Base-by-base conservation (phyloP, 805 yeast genomes). In the Pichia heedii region DNA sequence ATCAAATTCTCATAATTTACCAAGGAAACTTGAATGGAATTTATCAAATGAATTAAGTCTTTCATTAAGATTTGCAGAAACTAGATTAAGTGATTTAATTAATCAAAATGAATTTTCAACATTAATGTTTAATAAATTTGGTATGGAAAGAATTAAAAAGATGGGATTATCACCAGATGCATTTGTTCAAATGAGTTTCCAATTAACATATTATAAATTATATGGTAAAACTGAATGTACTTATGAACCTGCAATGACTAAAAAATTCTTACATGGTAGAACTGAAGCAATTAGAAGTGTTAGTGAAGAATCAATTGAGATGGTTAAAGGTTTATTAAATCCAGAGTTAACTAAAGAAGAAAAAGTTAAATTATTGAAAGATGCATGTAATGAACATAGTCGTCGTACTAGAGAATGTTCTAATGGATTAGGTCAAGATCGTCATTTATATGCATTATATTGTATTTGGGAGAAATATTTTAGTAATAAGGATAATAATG, bases 191-290 rank as follows among this genome's bases (percentile, higher is more conserved):
- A 86, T 88, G 90, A 82, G 88, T 21, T 86, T 87, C 69, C 96
- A 88, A 63, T 85, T 93, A 9, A 87, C 95, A 4, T 88, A 87
- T 62, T 88, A 85, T 57, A 94, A 96, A 0, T 70, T 88, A 33
- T 88, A 88, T 58, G 96, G 97, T 39, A 84, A 84, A 57, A 90
- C 87, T 33, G 97, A 87, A 62, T 84, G 94, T 50, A 86, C 95
- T 6, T 88, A 88, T 60, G 97, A 88, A 65, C 97, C 97, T 2
- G 96, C 96, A 9, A 88, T 88, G 97, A 89, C 96, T 4, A 88
- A 88, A 61, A 69, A 69, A 46, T 88, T 81, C 59, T 72, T 81
- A 50, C 95, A 88, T 58, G 97, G 96, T 11, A 74, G 97, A 60
- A 88, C 97, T 1, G 97, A 88, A 62, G 95, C 96, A 4, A 79